Conservation (phyloP, 768 basidiomycete genomes). For the Zangia roseola region DNA sequence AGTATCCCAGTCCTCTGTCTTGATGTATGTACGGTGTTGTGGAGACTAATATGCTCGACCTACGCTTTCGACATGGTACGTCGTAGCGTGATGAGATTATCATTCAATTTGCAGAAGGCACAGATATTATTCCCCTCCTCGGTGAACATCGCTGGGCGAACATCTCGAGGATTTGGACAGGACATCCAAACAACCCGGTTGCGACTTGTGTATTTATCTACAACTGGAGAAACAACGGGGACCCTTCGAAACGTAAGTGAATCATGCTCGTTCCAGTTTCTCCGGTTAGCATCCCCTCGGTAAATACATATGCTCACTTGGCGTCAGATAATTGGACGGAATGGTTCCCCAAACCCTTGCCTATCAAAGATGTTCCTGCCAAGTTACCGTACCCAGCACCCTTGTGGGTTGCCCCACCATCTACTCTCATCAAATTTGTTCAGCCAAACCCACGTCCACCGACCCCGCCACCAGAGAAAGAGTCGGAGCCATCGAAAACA, state of each 20-base stretch:
- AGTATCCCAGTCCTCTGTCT: constrained; percentile 10
- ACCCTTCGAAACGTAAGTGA: constrained; percentile 30
- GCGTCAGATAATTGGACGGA: constrained; percentile 28
- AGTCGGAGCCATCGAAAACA: not conserved
- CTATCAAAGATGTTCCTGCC: constrained; percentile 11
- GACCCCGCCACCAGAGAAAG: not conserved
- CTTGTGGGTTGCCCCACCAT: constrained; percentile 20
- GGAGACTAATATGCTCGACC: not conserved
- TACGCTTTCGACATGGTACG: not conserved
- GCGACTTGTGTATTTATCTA: constrained; percentile 28
- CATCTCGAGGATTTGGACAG: no score
- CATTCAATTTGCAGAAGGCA: constrained; percentile 25
- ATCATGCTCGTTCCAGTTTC: not conserved
- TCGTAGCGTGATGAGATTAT: constrained; percentile 30
- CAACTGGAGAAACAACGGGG: constrained; percentile 31
- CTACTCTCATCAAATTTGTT: constrained; percentile 21
- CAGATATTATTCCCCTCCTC: constrained; percentile 26
- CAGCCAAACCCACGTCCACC: constrained; percentile 20
- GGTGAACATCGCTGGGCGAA: constrained; percentile 29
- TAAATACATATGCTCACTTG: not conserved
- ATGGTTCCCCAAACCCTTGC: constrained; percentile 13
- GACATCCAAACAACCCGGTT: constrained; percentile 6
- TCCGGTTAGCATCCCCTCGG: not conserved
- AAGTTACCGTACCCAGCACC: constrained; percentile 29
- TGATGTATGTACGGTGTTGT: not conserved